phyloP scores from a whole-genome alignment of 352 stramenopile genomes.

The Pythium myriotylum region DNA sequence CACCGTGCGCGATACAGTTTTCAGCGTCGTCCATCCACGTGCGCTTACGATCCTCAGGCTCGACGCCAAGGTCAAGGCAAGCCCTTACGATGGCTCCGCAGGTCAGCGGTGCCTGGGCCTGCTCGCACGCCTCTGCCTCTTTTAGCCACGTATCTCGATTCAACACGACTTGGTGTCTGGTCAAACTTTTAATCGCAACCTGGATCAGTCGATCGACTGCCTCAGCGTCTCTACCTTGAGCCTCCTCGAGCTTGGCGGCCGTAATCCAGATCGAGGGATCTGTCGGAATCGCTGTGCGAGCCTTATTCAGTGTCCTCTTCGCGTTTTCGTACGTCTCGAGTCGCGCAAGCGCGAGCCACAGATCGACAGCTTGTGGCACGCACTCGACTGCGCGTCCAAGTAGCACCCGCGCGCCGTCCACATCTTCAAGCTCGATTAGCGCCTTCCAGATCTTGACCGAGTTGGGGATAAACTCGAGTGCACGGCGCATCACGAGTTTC shows the following conservation, averaged over 20 bases:
- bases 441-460: slow-evolving; percentile 99
- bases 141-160: slow-evolving; percentile 96
- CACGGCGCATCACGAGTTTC: slow-evolving; percentile 89
- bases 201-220: slow-evolving; percentile 87
- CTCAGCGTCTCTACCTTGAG: slow-evolving; percentile 89
- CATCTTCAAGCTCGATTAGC: slow-evolving; percentile 97
- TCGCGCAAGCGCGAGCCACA: slow-evolving; percentile 98
- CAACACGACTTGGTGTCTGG: slow-evolving; percentile 90
- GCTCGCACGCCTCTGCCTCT: slow-evolving; percentile 95
- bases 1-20: slow-evolving; percentile 80
- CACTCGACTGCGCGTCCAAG: slow-evolving; percentile 98
- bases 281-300: slow-evolving; percentile 92
- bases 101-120: slow-evolving; percentile 90
- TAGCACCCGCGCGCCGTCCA: slow-evolving; percentile 95
- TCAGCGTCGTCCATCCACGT: slow-evolving; percentile 99
- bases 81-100: slow-evolving; percentile 94
- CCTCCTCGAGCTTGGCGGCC: slow-evolving; percentile 98
- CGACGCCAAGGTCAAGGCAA: slow-evolving; percentile 94
- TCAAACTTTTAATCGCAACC: slow-evolving; percentile 87
- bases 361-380: slow-evolving; percentile 96
- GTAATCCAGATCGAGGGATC: slow-evolving; percentile 99
- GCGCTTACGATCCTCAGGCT: slow-evolving; percentile 94
- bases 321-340: slow-evolving; percentile 99
- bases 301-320: slow-evolving; percentile 97
- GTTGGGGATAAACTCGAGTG: slow-evolving; percentile 96